These are phyloP conservation scores for Chaetomium olivaceum DNA, from an alignment of 2,329 filamentous ascomycete genomes.

Conservation along the genomic window DNA sequence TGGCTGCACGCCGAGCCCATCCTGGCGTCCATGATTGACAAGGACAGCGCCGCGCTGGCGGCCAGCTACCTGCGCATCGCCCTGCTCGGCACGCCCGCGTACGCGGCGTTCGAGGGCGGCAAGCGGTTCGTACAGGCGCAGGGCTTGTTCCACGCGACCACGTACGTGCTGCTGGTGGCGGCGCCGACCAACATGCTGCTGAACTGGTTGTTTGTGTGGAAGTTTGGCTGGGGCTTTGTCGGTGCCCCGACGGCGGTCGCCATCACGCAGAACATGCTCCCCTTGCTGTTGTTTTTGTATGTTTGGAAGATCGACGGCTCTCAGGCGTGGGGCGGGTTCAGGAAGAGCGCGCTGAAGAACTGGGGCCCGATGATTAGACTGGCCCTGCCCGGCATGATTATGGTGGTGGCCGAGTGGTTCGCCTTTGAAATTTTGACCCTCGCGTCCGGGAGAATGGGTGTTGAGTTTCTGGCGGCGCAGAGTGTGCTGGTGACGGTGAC, in stretches of 20 bases:
- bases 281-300: conserved; percentile 71
- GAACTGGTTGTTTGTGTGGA: conserved; percentile 80
- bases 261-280: conserved; percentile 74
- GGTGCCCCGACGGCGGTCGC: conserved; percentile 78
- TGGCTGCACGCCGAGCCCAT: conserved; percentile 70
- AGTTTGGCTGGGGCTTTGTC: conserved; percentile 65
- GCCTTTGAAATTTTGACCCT: conserved; percentile 91
- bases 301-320: conserved; percentile 69
- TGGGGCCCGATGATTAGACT: conserved; percentile 86
- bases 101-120: conserved; percentile 72
- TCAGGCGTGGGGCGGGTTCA: conserved; percentile 81
- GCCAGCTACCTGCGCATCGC: conserved; percentile 73
- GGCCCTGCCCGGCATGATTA: conserved; percentile 83
- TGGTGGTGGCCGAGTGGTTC: conserved; percentile 92
- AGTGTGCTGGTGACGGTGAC: conserved; percentile 78
- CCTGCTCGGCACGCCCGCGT: conserved; percentile 70
- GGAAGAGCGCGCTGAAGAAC: conserved; percentile 67
- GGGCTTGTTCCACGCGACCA: conserved; percentile 76
- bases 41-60: conserved; percentile 68
- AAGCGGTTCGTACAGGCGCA: conserved; percentile 84
- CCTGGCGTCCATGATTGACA: conserved; percentile 65
- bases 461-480: conserved; percentile 81
- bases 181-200: conserved; percentile 75
- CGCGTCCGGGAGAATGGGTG: conserved; percentile 76
- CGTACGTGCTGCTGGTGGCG: conserved; percentile 73